Evolutionary conservation across 2,329 filamentous ascomycete genomes (phyloP).

Genomic region (Paraconiothyrium sp.): DNA sequence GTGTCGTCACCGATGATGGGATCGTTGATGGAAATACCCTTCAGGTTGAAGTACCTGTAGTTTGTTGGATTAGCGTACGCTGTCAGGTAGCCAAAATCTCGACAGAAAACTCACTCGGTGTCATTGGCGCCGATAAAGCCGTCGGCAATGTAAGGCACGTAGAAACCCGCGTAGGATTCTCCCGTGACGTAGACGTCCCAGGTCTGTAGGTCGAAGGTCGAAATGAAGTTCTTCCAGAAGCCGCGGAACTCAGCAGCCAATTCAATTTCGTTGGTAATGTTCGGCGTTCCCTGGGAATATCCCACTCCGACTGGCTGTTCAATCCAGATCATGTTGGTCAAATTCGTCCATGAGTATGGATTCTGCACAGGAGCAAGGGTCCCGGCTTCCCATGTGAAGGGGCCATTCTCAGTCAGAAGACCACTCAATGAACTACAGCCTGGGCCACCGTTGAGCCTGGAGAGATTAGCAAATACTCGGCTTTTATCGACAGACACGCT

Average conservation of each 20-base stretch:
- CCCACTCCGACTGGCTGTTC: slow-evolving; percentile 61
- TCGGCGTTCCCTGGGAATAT: slow-evolving; percentile 54
- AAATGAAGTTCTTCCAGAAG: slow-evolving; percentile 65
- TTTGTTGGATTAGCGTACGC: slow-evolving; percentile 22
- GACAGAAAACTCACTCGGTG: slow-evolving; percentile 38
- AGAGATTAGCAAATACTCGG: slow-evolving; percentile 14
- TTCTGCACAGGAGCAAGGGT: slow-evolving; percentile 73
- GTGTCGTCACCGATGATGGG: slow-evolving; percentile 56
- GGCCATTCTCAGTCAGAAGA: slow-evolving; percentile 79
- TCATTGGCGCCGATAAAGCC: slow-evolving; percentile 64
- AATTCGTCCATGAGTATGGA: slow-evolving; percentile 72
- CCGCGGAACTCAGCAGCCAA: slow-evolving; percentile 58
- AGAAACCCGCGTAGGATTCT: slow-evolving; percentile 65
- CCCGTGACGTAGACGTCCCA: slow-evolving; percentile 65
- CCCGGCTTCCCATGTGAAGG: slow-evolving; percentile 67
- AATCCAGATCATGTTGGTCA: slow-evolving; percentile 56
- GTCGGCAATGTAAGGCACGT: slow-evolving; percentile 67
- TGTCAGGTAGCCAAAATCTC: background rate
- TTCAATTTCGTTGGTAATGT: slow-evolving; percentile 59
- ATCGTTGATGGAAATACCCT: slow-evolving; percentile 61
- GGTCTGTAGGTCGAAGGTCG: slow-evolving; percentile 63
- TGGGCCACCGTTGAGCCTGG: slow-evolving; percentile 51
- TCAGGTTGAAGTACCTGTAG: slow-evolving; percentile 58
- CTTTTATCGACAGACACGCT: slow-evolving; percentile 1
- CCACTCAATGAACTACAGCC: slow-evolving; percentile 68